Base-by-base conservation (phyloP, 306 rosid species). In the Medicago lupulina region DNA sequence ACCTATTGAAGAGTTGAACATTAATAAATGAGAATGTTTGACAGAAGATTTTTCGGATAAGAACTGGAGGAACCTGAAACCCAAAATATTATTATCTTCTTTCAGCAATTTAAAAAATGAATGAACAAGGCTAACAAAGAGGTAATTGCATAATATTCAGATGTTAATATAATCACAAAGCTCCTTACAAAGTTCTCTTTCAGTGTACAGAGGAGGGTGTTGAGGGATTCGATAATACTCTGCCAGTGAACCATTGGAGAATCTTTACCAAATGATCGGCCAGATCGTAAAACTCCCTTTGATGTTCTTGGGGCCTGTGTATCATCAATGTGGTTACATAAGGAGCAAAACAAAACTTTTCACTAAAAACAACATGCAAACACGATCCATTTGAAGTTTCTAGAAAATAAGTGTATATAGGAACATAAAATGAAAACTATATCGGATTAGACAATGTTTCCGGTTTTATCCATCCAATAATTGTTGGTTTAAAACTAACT, bases 1-100 rank as follows among this genome's bases (percentile, higher is more conserved):
- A 94, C 98, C 98, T 91, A 83, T 94, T 94, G 77, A 94, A 94
- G 76, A 94, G 97, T 80, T 91, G 98, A 53, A 94, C 96, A 80
- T 94, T 91, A 74, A 94, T 91, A 78, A 74, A 90, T 55, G 94
- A 86, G 82, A 94, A 94, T 85, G 95, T 88, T 81, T 94, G 98
- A 73, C 89, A 78, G 81, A 75, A 91, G 79, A 94, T 87, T 81
- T 94, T 92, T 84, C 89, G 93, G 80, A 86, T 88, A 76, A 94
- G 98, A 78, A 94, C 85, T 21, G 91, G 89, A 28, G 98, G 97
- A 83, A 94, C 96, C 97, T 91, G 89, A 83, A 88, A 76, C 72
- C 76, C 75, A 44, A 79, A 54, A 79, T 64, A 40, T 40, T 23
- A 4, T 68, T 25, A 73, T 76, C 38, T 62, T 41, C 70, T 73